phyloP scores from a whole-genome alignment of 1,284 basidiomycete genomes.

The Ustilago trichophora region DNA sequence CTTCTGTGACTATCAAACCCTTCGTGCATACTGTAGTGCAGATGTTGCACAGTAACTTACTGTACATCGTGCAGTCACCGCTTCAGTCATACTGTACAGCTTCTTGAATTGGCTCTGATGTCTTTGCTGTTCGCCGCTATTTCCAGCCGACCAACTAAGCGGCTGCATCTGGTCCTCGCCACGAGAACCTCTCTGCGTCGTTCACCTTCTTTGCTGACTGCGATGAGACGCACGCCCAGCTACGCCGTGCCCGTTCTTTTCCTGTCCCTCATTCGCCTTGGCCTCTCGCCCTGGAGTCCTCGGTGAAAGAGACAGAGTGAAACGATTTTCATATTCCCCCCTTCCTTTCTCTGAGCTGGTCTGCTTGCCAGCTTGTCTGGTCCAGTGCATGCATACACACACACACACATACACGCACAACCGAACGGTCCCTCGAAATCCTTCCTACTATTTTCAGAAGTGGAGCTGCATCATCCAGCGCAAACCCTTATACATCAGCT shows the following conservation, averaged over 20 bases:
- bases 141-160: neutral
- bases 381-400: no score
- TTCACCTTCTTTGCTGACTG: neutral
- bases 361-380: no score
- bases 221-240: neutral
- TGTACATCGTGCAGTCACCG: no score
- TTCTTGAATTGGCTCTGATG: neutral
- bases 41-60: no score
- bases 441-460: conserved; percentile 12
- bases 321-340: no score
- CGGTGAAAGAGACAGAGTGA: no score
- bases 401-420: no score
- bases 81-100: no score
- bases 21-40: no score
- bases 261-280: no score
- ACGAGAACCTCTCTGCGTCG: no score
- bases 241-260: neutral
- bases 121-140: neutral
- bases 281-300: no score
- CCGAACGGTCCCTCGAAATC: conserved; percentile 8
- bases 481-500: neutral
- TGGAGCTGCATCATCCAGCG: neutral
- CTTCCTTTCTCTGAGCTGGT: neutral
- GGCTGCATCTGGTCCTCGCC: neutral
- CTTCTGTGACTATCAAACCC: neutral